phyloP scores from a whole-genome alignment of 73 alveolate species.

The Paramecium pentaurelia region DNA sequence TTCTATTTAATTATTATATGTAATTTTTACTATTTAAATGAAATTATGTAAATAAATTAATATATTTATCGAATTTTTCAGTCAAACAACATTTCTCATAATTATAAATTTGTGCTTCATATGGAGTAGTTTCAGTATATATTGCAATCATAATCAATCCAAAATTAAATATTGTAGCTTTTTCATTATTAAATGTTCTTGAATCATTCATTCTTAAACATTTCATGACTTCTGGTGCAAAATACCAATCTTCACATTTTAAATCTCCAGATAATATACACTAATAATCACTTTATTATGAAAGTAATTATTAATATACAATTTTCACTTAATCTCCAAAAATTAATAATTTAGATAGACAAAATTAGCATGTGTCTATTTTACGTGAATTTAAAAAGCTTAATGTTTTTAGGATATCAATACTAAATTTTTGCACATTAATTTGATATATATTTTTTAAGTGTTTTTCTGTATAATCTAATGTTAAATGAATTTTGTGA shows the following conservation, averaged over 20 bases:
- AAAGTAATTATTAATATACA: neutral
- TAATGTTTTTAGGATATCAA: neutral
- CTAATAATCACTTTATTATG: neutral
- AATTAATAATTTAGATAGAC: neutral
- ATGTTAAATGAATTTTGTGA: constrained; percentile 1
- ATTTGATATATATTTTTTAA: neutral
- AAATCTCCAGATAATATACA: neutral
- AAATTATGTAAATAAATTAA: neutral
- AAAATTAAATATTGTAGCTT: constrained; percentile 10
- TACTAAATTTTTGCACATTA: neutral
- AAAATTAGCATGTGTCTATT: neutral
- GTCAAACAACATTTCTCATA: neutral
- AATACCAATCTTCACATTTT: neutral
- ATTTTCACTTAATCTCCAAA: neutral
- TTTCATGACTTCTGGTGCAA: constrained; percentile 18
- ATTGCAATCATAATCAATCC: neutral
- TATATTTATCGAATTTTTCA: neutral
- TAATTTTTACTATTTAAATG: neutral
- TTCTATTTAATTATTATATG: neutral
- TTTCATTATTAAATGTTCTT: neutral
- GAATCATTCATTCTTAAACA: neutral
- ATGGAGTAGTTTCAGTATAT: neutral
- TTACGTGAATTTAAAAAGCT: neutral
- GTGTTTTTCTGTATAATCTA: neutral
- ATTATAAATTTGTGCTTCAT: constrained; percentile 2